Conservation (phyloP, 2,329 filamentous ascomycete genomes). For the Pseudofabraea citricarpa region DNA sequence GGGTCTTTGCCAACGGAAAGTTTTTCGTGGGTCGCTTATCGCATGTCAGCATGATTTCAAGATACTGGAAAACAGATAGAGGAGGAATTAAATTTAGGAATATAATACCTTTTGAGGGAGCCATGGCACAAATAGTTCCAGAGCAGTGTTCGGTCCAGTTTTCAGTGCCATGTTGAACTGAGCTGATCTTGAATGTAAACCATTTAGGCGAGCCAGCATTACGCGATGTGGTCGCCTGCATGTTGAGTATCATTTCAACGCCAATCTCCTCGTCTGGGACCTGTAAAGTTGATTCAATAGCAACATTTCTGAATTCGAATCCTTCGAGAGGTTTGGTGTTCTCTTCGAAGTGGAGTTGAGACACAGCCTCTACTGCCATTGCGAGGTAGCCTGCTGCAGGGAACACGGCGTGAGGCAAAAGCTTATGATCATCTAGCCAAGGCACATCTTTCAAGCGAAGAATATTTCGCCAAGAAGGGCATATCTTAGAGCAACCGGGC, state of each 20-base stretch:
- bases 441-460: slow-evolving; percentile 31
- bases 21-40: not conserved
- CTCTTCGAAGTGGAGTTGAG: not conserved
- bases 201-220: not conserved
- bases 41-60: no score
- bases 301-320: not conserved
- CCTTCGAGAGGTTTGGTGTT: not conserved
- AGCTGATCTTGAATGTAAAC: not conserved
- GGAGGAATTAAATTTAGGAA: no score
- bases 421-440: slow-evolving; percentile 35
- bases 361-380: slow-evolving; percentile 40
- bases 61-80: no score
- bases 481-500: slow-evolving; percentile 17
- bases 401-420: slow-evolving; percentile 35
- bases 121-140: not conserved
- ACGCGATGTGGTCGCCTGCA: not conserved
- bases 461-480: slow-evolving; percentile 6
- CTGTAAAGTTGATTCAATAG: not conserved
- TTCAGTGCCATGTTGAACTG: not conserved
- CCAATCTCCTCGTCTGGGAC: not conserved
- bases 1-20: not conserved
- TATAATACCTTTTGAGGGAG: no score
- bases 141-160: not conserved
- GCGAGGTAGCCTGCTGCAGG: slow-evolving; percentile 41
- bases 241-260: not conserved